Evolutionary conservation across 148 eudicot species (phyloP).

Genomic region (Polygonum aviculare): DNA sequence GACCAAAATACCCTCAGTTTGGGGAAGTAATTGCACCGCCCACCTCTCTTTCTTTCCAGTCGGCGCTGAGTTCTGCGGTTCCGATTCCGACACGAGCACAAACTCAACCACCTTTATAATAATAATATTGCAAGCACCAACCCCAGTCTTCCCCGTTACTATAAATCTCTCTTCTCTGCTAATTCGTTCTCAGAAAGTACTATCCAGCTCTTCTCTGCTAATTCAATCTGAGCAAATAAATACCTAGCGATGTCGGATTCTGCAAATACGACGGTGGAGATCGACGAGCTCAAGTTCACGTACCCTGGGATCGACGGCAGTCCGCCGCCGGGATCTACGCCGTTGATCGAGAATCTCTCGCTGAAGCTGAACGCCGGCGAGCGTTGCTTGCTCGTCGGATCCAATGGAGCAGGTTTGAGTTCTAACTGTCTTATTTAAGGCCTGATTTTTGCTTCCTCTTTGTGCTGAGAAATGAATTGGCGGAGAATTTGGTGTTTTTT

Average conservation of each 20-base stretch:
- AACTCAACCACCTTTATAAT: not conserved
- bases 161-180: not conserved
- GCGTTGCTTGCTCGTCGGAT: slow-evolving; percentile 86
- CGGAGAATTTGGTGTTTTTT: not conserved
- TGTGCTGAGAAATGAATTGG: not conserved
- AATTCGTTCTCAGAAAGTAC: not conserved
- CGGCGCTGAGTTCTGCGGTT: not conserved
- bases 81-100: not conserved
- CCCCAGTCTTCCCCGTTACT: not conserved
- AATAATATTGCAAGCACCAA: not conserved
- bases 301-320: slow-evolving; percentile 98
- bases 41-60: not conserved
- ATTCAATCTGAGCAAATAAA: not conserved
- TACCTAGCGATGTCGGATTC: slow-evolving; percentile 22
- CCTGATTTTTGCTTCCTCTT: not conserved
- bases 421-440: slow-evolving; percentile 1
- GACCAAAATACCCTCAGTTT: not conserved
- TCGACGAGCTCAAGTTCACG: slow-evolving; percentile 68
- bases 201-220: not conserved
- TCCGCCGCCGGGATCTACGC: slow-evolving; percentile 88
- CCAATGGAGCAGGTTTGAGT: slow-evolving; percentile 81
- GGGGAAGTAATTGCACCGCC: not conserved
- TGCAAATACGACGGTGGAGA: slow-evolving; percentile 39
- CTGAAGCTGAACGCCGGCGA: slow-evolving; percentile 52
- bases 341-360: slow-evolving; percentile 58